These are phyloP conservation scores for Cymbopogon flexuosus DNA, from an alignment of 202 grass and related monocot genomes.

Conservation along the genomic window DNA sequence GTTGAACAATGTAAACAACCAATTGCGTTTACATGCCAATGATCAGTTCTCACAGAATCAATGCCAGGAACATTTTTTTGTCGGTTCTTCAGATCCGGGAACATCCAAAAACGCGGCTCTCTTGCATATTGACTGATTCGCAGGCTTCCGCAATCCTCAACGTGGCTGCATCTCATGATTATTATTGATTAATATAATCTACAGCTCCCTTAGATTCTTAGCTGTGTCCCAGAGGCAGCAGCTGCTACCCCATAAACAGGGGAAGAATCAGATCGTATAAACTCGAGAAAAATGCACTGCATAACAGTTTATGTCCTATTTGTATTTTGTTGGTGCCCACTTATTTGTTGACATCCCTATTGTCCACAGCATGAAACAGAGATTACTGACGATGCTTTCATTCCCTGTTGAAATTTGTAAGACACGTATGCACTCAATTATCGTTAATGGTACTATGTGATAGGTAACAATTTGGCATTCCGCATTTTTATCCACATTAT, in stretches of 20 bases:
- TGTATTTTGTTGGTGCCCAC: neutral
- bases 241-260: constrained; percentile 27
- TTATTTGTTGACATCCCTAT: neutral
- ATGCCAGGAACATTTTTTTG: neutral
- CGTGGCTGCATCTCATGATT: constrained; percentile 39
- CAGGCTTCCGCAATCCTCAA: neutral
- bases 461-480: neutral
- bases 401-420: neutral
- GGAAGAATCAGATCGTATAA: constrained; percentile 1
- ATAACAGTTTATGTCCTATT: constrained; percentile 8
- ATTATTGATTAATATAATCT: neutral
- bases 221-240: constrained; percentile 32
- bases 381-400: neutral
- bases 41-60: neutral
- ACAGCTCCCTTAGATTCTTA: neutral
- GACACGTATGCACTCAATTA: no score
- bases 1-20: neutral
- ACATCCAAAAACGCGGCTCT: constrained; percentile 27
- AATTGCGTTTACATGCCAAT: neutral
- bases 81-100: neutral
- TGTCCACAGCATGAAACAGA: neutral
- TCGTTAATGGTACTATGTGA: neutral
- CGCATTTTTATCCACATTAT: neutral
- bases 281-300: neutral
- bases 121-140: neutral